Percentiles rank a stretch among this genome's conserved stretches.
These are phyloP conservation scores for Ganoderma resinaceum DNA, from an alignment of 1,284 basidiomycete genomes.

Conservation along the genomic window DNA sequence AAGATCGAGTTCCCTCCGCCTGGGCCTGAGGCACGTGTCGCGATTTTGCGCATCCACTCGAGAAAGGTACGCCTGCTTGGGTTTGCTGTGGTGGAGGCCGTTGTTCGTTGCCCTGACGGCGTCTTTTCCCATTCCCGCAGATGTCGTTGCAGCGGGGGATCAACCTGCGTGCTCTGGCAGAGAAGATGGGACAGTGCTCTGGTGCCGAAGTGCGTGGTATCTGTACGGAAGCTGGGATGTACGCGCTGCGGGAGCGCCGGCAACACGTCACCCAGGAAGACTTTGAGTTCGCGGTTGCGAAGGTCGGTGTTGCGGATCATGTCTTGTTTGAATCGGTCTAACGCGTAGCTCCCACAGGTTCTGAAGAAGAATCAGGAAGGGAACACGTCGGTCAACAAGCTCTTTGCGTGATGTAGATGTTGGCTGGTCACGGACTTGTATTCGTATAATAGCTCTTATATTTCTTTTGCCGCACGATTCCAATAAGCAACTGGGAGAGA, in stretches of 20 bases:
- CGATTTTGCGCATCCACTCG: constrained; percentile 96
- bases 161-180: constrained; percentile 92
- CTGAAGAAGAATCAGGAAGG: constrained; percentile 93
- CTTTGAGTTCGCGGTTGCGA: constrained; percentile 98
- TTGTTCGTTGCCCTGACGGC: constrained; percentile 5
- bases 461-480: neutral
- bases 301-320: constrained; percentile 56
- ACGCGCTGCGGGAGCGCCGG: constrained; percentile 92
- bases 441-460: constrained; percentile 20
- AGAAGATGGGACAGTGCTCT: constrained; percentile 99
- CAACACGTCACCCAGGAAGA: constrained; percentile 99
- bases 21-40: constrained; percentile 96
- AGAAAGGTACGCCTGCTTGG: constrained; percentile 74
- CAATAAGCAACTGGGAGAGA: neutral
- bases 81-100: neutral
- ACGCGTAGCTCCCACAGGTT: constrained; percentile 52
- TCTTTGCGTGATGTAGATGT: constrained; percentile 68
- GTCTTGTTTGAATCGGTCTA: constrained; percentile 7
- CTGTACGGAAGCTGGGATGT: constrained; percentile 99
- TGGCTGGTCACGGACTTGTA: constrained; percentile 8
- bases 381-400: constrained; percentile 90
- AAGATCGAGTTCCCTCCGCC: constrained; percentile 99
- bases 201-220: constrained; percentile 99
- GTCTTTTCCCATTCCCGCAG: constrained; percentile 44
- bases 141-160: constrained; percentile 99